These are phyloP conservation scores for Fraxinus latifolia DNA, from an alignment of 305 asterid species.

Conservation along the genomic window DNA sequence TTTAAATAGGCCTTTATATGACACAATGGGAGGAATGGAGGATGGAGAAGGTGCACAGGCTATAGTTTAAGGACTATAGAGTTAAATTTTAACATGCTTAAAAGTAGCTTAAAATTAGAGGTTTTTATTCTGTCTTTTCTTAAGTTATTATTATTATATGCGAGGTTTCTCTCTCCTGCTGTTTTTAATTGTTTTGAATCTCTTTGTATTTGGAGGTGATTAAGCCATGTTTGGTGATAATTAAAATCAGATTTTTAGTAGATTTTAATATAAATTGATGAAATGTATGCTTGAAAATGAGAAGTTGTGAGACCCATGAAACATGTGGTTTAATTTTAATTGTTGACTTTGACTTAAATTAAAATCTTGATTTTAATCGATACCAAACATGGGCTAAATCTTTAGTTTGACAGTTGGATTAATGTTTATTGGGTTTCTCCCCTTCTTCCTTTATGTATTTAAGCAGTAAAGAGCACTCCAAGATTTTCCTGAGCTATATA, in stretches of 20 bases:
- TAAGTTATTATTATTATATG: too few relatives aligned
- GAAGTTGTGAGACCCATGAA: too few relatives aligned
- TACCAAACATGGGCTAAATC: not conserved
- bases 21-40: constrained; percentile 47
- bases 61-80: not conserved
- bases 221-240: not conserved
- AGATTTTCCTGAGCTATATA: too few relatives aligned
- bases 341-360: too few relatives aligned
- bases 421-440: not conserved
- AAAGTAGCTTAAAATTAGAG: not conserved
- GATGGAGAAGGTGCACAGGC: constrained; percentile 28
- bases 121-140: not conserved
- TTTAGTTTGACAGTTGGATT: not conserved
- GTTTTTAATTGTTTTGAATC: not conserved
- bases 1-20: constrained; percentile 43
- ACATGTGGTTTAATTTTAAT: too few relatives aligned
- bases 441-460: too few relatives aligned
- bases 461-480: too few relatives aligned
- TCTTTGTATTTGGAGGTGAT: not conserved
- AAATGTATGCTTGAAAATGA: too few relatives aligned
- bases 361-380: too few relatives aligned
- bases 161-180: not conserved
- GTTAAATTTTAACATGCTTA: not conserved
- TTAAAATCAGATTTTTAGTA: too few relatives aligned
- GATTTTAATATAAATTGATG: too few relatives aligned